These are phyloP conservation scores for Glycyrrhiza uralensis DNA, from an alignment of 306 rosid genomes.

Conservation along the genomic window DNA sequence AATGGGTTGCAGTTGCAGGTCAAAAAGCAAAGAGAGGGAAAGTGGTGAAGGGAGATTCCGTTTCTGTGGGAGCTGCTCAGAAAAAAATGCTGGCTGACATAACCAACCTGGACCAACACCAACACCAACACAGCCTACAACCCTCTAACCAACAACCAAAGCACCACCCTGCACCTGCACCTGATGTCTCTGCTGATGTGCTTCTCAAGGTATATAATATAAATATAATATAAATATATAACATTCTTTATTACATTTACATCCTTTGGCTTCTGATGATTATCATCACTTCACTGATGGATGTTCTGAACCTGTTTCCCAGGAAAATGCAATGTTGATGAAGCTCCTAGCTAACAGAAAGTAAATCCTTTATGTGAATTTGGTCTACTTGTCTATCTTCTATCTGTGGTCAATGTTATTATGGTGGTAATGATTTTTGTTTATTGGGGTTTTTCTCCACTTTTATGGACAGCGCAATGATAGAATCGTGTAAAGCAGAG, in stretches of 20 bases:
- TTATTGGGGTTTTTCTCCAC: conserved; percentile 30
- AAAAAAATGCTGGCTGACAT: conserved; percentile 66
- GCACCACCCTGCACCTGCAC: conserved; percentile 22
- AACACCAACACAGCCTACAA: background rate
- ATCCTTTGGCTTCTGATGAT: background rate
- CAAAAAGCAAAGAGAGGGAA: conserved; percentile 32
- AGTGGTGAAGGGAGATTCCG: conserved; percentile 31
- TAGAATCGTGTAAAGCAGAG: conserved; percentile 57
- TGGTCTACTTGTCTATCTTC: background rate
- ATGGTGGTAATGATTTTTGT: background rate
- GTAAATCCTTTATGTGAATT: conserved; percentile 55
- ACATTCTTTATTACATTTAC: background rate
- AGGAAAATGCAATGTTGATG: conserved; percentile 66
- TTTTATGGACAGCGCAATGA: conserved; percentile 43
- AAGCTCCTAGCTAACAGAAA: conserved; percentile 59
- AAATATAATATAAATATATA: background rate
- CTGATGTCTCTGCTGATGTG: conserved; percentile 38
- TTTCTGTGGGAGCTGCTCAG: conserved; percentile 34
- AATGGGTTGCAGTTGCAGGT: conserved; percentile 46
- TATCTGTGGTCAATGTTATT: background rate
- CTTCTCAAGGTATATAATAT: conserved; percentile 49
- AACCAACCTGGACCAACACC: conserved; percentile 58
- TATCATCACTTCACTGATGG: background rate
- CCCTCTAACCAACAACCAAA: conserved; percentile 30
- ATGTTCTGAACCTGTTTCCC: conserved; percentile 24